Percentiles rank a stretch among this genome's conserved stretches.
Conservation (phyloP, 371 early-diverging fungal genomes). For the Mortierella sp. region DNA sequence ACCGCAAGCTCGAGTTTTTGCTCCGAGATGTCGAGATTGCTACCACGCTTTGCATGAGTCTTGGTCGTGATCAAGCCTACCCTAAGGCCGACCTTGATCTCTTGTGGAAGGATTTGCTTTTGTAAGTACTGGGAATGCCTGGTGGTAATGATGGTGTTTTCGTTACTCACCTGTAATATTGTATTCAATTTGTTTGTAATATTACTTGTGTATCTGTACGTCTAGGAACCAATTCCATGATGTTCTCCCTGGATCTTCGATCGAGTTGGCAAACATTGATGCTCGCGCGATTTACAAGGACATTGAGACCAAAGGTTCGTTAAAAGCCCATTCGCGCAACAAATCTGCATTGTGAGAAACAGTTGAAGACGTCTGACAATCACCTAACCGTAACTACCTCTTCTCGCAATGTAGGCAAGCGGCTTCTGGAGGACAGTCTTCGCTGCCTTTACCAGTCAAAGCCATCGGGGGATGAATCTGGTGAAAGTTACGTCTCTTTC, state of each 20-base stretch:
- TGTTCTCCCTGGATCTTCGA: constrained; percentile 94
- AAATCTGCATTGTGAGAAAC: not conserved
- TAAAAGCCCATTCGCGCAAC: not conserved
- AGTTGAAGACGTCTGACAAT: not conserved
- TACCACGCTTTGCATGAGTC: constrained; percentile 55
- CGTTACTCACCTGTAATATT: not conserved
- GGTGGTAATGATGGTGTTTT: not conserved
- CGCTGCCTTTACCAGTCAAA: constrained; percentile 35
- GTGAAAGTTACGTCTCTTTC: constrained; percentile 71
- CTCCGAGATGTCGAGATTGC: constrained; percentile 89
- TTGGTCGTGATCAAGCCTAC: constrained; percentile 64
- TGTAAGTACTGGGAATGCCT: constrained; percentile 59
- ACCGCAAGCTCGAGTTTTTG: constrained; percentile 89
- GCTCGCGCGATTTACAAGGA: constrained; percentile 68
- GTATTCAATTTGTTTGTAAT: not conserved
- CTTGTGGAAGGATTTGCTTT: constrained; percentile 93
- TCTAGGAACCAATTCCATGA: constrained; percentile 95
- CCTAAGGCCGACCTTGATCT: constrained; percentile 81
- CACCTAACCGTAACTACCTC: not conserved
- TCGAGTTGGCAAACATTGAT: constrained; percentile 92
- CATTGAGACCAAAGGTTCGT: constrained; percentile 59
- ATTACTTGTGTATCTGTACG: not conserved
- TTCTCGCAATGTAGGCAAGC: constrained; percentile 21
- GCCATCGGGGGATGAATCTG: constrained; percentile 4
- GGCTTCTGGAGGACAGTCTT: constrained; percentile 60